phyloP scores from a whole-genome alignment of 805 yeast genomes.

The Metschnikowia proteae region DNA sequence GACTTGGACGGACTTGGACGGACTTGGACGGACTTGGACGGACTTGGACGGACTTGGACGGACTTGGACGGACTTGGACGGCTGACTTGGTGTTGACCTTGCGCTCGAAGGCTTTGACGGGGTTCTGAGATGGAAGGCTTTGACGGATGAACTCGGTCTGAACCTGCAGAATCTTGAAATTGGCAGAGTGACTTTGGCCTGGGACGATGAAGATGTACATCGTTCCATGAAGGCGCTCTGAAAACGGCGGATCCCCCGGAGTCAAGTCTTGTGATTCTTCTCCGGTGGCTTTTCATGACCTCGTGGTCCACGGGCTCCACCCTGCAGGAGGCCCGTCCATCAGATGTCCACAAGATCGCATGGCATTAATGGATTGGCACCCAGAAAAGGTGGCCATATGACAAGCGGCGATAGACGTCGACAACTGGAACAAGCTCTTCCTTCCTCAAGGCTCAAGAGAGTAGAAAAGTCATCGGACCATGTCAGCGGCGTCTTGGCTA shows the following conservation, averaged over 20 bases:
- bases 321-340: slow-evolving; percentile 99
- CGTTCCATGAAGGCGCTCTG: slow-evolving; percentile 85
- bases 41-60: too few relatives aligned
- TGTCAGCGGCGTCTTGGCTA: slow-evolving; percentile 98
- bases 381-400: slow-evolving; percentile 81
- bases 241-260: slow-evolving; percentile 57
- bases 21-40: too few relatives aligned
- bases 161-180: too few relatives aligned
- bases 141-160: too few relatives aligned
- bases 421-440: slow-evolving; percentile 97
- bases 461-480: slow-evolving; percentile 97
- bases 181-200: too few relatives aligned
- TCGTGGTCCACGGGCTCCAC: slow-evolving; percentile 96
- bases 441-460: slow-evolving; percentile 92
- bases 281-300: slow-evolving; percentile 98
- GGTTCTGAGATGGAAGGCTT: too few relatives aligned
- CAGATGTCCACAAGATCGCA: slow-evolving; percentile 96
- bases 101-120: too few relatives aligned
- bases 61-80: too few relatives aligned
- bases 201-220: slow-evolving; percentile 64
- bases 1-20: too few relatives aligned
- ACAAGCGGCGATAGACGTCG: slow-evolving; percentile 96
- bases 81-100: too few relatives aligned
- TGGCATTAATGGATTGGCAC: slow-evolving; percentile 92
- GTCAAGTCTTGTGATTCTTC: slow-evolving; percentile 81